Evolutionary conservation across 257 asterid species (phyloP).

Genomic region (Echium plantagineum): DNA sequence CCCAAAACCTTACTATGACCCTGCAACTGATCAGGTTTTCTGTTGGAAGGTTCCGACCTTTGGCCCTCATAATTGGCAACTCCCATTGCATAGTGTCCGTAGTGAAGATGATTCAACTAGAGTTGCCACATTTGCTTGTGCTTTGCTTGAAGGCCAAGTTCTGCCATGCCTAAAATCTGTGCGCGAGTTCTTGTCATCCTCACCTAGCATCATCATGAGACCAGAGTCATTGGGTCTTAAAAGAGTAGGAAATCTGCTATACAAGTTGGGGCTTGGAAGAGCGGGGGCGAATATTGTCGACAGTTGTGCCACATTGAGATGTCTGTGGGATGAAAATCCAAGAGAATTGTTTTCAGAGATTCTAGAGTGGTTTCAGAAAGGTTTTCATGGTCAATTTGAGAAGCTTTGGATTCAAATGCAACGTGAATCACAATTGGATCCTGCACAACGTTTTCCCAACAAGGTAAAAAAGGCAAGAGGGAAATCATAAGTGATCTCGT

Average conservation of each 20-base stretch:
- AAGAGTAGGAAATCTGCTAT: slow-evolving; percentile 57
- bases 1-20: slow-evolving; percentile 61
- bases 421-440: slow-evolving; percentile 24
- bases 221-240: slow-evolving; percentile 58
- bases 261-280: slow-evolving; percentile 28
- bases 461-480: slow-evolving; percentile 25
- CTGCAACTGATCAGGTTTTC: slow-evolving; percentile 42
- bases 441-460: slow-evolving; percentile 22
- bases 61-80: slow-evolving; percentile 68
- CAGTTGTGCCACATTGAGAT: slow-evolving; percentile 35
- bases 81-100: slow-evolving; percentile 52
- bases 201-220: slow-evolving; percentile 62
- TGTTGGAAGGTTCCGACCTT: slow-evolving; percentile 66
- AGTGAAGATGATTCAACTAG: slow-evolving; percentile 31
- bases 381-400: slow-evolving; percentile 30
- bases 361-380: slow-evolving; percentile 54
- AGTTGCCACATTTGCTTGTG: slow-evolving; percentile 48
- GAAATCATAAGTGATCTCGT: slow-evolving; percentile 1
- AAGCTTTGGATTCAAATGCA: slow-evolving; percentile 48
- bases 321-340: slow-evolving; percentile 38
- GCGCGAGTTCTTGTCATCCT: slow-evolving; percentile 41
- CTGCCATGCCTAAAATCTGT: slow-evolving; percentile 56
- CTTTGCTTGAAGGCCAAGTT: slow-evolving; percentile 67
- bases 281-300: slow-evolving; percentile 39
- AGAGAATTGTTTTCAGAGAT: slow-evolving; percentile 35